Base-by-base conservation (phyloP, 495 filamentous ascomycete genomes). In the Collariella sp. region DNA sequence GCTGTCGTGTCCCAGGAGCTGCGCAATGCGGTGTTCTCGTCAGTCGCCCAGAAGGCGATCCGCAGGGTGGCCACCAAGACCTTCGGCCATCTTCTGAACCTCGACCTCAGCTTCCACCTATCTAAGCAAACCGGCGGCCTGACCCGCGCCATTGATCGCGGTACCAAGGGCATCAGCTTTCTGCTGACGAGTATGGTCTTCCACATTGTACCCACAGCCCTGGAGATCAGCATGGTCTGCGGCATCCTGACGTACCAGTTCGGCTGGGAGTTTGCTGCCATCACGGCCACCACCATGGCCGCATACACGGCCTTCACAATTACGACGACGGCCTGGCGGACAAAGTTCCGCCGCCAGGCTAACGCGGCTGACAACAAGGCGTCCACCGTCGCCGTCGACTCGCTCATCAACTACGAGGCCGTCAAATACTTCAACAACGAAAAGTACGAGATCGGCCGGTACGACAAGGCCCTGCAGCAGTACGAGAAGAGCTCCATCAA, bases 361-460 rank as follows among this genome's bases (percentile, higher is more conserved):
- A 98, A 98, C 69, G 90, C 88, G 9, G 93, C 94, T 1, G 93
- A 98, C 64, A 98, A 97, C 67, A 86, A 84, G 60, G 94, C 88
- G 11, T 91, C 91, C 10, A 97, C 91, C 0, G 89, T 96, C 29
- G 93, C 91, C 1, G 91, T 97, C 2, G 93, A 98, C 70, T 91
- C 89, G 2, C 74, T 98, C 31, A 95, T 98, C 73, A 97, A 97
- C 70, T 97, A 96, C 64, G 93, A 98, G 67, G 94, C 93, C 15
- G 93, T 98, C 58, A 97, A 97, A 72, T 96, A 97, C 74, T 98
- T 98, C 78, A 98, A 97, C 70, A 97, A 97, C 66, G 93, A 98
- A 66, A 86, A 85, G 61, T 96, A 88, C 59, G 93, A 98, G 68
- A 86, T 93, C 40, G 82, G 79, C 19, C 82, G 93, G 22, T 98